Percentiles rank a stretch among this genome's conserved stretches.
phyloP scores from a whole-genome alignment of 768 basidiomycete genomes.

The Agaricus subrufescens region DNA sequence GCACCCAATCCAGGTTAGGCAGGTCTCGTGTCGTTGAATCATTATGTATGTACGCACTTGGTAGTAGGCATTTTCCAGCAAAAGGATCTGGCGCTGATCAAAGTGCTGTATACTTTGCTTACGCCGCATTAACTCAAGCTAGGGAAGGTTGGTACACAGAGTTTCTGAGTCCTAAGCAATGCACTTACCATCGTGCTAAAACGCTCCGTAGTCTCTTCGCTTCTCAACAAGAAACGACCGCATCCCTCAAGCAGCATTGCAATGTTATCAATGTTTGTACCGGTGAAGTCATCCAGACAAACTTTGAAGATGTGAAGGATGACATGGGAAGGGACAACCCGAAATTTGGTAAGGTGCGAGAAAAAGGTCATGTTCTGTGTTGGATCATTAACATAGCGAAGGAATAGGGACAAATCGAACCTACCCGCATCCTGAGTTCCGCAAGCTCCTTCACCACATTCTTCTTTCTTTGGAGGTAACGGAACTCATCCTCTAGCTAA shows the following conservation, averaged over 20 bases:
- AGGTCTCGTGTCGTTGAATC: not conserved
- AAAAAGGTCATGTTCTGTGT: conserved; percentile 81
- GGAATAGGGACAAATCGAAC: conserved; percentile 4
- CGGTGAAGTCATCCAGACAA: conserved; percentile 91
- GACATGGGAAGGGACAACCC: conserved; percentile 83
- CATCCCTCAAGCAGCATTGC: conserved; percentile 91
- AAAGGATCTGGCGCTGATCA: conserved; percentile 81
- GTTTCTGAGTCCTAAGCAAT: not conserved
- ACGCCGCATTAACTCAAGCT: conserved; percentile 92
- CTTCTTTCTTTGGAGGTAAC: conserved; percentile 92
- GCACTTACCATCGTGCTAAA: conserved; percentile 79
- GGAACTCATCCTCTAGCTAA: conserved; percentile 94
- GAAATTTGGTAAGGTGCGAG: conserved; percentile 94
- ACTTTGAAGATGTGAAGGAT: conserved; percentile 97
- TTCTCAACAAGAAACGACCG: conserved; percentile 85
- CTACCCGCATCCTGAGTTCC: conserved; percentile 80
- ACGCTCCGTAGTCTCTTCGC: conserved; percentile 81
- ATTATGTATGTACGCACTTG: conserved; percentile 47
- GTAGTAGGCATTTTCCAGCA: conserved; percentile 98
- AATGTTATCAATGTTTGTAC: conserved; percentile 89
- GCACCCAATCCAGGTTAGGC: conserved; percentile 2
- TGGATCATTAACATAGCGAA: not conserved
- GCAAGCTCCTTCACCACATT: conserved; percentile 87
- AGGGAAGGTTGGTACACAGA: not conserved
- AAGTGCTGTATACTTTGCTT: conserved; percentile 94